Percentiles rank a stretch among this genome's conserved stretches.
Conservation (phyloP, 108 stramenopile genomes). For the Skeletonema potamos region DNA sequence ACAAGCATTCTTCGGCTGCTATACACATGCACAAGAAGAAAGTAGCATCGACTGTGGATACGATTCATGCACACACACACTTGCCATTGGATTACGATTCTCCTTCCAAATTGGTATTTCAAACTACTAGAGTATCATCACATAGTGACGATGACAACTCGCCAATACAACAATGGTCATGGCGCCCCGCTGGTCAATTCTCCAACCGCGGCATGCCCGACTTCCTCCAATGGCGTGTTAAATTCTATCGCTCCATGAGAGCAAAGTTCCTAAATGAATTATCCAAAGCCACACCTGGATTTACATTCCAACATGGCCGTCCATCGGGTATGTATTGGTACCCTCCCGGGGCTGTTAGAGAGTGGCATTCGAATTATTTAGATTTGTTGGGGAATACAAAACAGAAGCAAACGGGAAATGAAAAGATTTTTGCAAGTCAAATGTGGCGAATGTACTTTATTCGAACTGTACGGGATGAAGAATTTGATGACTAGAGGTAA, state of each 20-base stretch:
- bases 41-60: slow-evolving; percentile 24
- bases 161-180: slow-evolving; percentile 35
- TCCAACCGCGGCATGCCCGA: slow-evolving; percentile 18
- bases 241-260: slow-evolving; percentile 27
- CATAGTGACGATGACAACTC: not conserved
- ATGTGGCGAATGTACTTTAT: slow-evolving; percentile 47
- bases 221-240: slow-evolving; percentile 5
- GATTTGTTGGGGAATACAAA: slow-evolving; percentile 20
- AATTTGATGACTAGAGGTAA: slow-evolving; percentile 66
- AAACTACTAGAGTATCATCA: not conserved
- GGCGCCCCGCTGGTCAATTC: slow-evolving; percentile 34
- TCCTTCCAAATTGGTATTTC: slow-evolving; percentile 27
- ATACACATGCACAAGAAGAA: slow-evolving; percentile 34
- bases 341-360: slow-evolving; percentile 39
- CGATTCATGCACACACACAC: slow-evolving; percentile 21
- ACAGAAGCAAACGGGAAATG: not conserved
- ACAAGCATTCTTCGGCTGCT: not conserved
- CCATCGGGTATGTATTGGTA: slow-evolving; percentile 50
- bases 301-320: slow-evolving; percentile 19
- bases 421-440: slow-evolving; percentile 36
- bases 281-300: not conserved
- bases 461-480: slow-evolving; percentile 54
- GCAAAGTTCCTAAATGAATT: slow-evolving; percentile 6
- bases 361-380: slow-evolving; percentile 43
- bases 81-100: slow-evolving; percentile 7